These are phyloP conservation scores for Crepidotus variabilis DNA, from an alignment of 768 basidiomycete genomes.

Conservation along the genomic window DNA sequence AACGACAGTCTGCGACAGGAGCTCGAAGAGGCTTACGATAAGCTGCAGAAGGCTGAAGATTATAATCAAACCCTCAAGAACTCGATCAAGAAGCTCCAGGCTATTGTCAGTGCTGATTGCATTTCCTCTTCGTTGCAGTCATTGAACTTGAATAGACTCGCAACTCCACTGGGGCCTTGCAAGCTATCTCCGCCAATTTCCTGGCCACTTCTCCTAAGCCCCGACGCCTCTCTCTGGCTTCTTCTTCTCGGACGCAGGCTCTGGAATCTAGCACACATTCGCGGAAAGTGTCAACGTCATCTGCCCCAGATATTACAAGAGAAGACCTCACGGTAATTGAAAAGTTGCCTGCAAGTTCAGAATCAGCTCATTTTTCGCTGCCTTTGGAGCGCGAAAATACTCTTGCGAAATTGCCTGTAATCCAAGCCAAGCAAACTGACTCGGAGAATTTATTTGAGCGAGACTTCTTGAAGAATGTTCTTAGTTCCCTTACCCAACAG, in stretches of 20 bases:
- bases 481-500: conserved; percentile 38
- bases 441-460: conserved; percentile 33
- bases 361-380: neutral
- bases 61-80: conserved; percentile 21
- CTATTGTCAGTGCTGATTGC: conserved; percentile 15
- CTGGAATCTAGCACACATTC: conserved; percentile 4
- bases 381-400: conserved; percentile 11
- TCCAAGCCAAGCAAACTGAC: conserved; percentile 3
- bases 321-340: conserved; percentile 7
- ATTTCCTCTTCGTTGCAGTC: neutral
- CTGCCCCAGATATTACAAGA: neutral
- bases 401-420: conserved; percentile 6
- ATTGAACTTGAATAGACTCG: conserved; percentile 15
- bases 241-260: conserved; percentile 6
- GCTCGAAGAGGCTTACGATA: conserved; percentile 18
- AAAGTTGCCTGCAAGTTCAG: neutral
- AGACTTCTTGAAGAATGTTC: conserved; percentile 28
- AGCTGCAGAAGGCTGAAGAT: conserved; percentile 25
- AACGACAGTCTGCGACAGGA: conserved; percentile 20
- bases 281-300: conserved; percentile 1
- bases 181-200: conserved; percentile 6
- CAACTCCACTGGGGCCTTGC: conserved; percentile 12
- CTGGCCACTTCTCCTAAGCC: conserved; percentile 12
- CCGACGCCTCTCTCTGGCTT: conserved; percentile 11
- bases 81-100: conserved; percentile 26